Base-by-base conservation (phyloP, 257 asterid genomes). In the Phtheirospermum japonicum region DNA sequence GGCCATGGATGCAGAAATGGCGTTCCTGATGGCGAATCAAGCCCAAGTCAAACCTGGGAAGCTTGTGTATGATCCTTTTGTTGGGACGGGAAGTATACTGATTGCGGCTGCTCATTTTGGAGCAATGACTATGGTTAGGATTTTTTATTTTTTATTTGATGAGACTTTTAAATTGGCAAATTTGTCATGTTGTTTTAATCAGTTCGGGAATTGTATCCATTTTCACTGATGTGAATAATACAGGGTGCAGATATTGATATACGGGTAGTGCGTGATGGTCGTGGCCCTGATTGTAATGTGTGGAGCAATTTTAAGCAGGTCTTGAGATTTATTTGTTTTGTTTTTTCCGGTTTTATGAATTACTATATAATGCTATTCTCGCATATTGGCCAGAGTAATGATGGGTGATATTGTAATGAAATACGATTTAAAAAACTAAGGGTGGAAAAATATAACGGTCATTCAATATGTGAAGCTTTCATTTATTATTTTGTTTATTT, bases 221-320 rank as follows among this genome's bases (percentile, higher is more conserved):
- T 58, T 61, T 59, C 53, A 57, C 78, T 85, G 68, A 79, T 70
- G 46, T 77, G 66, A 71, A 57, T 5, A 58, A 45, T 79, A 76
- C 97, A 93, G 99, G 99, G 99, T 77, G 96, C 97, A 76, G 99
- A 93, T 83, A 93, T 93, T 73, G 99, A 93, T 75, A 93, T 93
- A 65, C 96, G 99, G 49, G 99, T 87, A 58, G 97, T 89, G 57
- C 99, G 99, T 68, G 99, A 93, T 83, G 97, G 99, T 10, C 96
- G 94, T 56, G 97, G 97, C 63, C 94, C 97, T 68, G 86, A 87
- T 76, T 89, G 96, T 79, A 85, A 87, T 69, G 89, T 93, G 54
- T 87, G 95, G 96, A 93, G 89, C 90, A 89, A 89, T 77, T 93
- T 87, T 75, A 83, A 85, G 74, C 97, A 93, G 97, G 97, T 86